Evolutionary conservation across 2,329 filamentous ascomycete genomes (phyloP).

Genomic region (Stylonectria norvegica): DNA sequence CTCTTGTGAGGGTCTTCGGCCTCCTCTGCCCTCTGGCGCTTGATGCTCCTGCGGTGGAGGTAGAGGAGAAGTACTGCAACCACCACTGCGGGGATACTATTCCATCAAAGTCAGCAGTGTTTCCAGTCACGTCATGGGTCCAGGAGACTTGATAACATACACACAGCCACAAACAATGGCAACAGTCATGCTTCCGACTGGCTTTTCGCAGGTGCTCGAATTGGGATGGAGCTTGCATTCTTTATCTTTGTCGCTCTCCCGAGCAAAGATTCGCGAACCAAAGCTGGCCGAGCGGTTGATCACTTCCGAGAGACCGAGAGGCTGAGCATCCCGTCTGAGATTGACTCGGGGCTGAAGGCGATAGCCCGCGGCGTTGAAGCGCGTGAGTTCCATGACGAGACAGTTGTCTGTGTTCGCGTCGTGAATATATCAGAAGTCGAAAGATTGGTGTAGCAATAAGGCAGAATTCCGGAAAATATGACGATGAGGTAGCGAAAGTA

Average conservation of each 20-base stretch:
- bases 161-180: conserved; percentile 66
- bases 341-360: conserved; percentile 29
- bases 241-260: conserved; percentile 10
- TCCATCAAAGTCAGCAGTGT: too few relatives aligned
- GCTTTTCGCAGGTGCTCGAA: conserved; percentile 56
- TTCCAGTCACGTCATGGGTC: too few relatives aligned
- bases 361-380: conserved; percentile 15
- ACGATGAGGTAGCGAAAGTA: not conserved
- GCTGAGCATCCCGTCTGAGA: conserved; percentile 15
- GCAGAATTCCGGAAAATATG: conserved; percentile 9
- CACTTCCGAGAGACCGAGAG: conserved; percentile 4
- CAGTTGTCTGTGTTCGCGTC: conserved; percentile 3
- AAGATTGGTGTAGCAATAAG: conserved; percentile 8
- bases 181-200: conserved; percentile 54
- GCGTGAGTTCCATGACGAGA: conserved; percentile 20
- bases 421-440: conserved; percentile 9
- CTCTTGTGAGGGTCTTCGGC: conserved; percentile 82
- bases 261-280: conserved; percentile 18
- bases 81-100: conserved; percentile 70
- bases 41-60: conserved; percentile 75
- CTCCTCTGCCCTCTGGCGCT: conserved; percentile 73
- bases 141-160: too few relatives aligned
- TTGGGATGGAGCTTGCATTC: conserved; percentile 17
- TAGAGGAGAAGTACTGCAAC: conserved; percentile 67
- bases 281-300: conserved; percentile 10